These are phyloP conservation scores for Aspergillus japonicus DNA, from an alignment of 2,329 filamentous ascomycete species.

Conservation along the genomic window DNA sequence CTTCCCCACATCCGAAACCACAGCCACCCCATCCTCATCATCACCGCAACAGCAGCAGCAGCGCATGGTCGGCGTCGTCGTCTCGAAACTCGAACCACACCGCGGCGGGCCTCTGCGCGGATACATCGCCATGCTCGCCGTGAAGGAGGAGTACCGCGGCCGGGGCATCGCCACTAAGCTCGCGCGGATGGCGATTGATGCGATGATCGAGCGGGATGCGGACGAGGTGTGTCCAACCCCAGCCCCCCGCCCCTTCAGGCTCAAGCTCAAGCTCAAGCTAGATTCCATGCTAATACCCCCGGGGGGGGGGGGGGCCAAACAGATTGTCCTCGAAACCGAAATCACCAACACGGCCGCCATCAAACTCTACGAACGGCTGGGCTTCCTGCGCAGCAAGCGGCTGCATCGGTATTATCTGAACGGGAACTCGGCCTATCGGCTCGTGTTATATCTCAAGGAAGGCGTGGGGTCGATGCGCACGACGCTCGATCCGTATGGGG, in stretches of 20 bases:
- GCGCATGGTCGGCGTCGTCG: conserved; percentile 77
- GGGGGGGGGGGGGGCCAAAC: not conserved
- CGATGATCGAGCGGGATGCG: conserved; percentile 78
- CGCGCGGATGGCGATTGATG: conserved; percentile 86
- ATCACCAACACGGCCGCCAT: conserved; percentile 88
- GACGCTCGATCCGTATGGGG: conserved; percentile 34
- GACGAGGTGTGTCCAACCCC: conserved; percentile 63
- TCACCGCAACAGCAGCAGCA: too few species aligned
- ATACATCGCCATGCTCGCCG: conserved; percentile 99
- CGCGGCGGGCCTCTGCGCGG: conserved; percentile 81
- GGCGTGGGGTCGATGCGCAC: conserved; percentile 49
- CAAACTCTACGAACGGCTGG: conserved; percentile 86
- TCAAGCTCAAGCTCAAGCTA: not conserved
- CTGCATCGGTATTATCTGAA: conserved; percentile 95
- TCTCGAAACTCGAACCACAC: conserved; percentile 92
- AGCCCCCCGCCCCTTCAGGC: not conserved
- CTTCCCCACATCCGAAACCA: too few species aligned
- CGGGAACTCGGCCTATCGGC: conserved; percentile 87
- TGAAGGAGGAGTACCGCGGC: conserved; percentile 74
- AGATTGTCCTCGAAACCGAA: conserved; percentile 92
- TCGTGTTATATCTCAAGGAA: conserved; percentile 76
- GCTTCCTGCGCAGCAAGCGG: conserved; percentile 88
- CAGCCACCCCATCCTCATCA: too few species aligned
- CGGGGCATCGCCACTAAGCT: conserved; percentile 84
- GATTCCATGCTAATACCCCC: too few species aligned